A percentile compares a stretch with the other conserved stretches of the same genome.
Evolutionary conservation across 257 asterid species (phyloP).

Genomic region (Eustoma russellianum): DNA sequence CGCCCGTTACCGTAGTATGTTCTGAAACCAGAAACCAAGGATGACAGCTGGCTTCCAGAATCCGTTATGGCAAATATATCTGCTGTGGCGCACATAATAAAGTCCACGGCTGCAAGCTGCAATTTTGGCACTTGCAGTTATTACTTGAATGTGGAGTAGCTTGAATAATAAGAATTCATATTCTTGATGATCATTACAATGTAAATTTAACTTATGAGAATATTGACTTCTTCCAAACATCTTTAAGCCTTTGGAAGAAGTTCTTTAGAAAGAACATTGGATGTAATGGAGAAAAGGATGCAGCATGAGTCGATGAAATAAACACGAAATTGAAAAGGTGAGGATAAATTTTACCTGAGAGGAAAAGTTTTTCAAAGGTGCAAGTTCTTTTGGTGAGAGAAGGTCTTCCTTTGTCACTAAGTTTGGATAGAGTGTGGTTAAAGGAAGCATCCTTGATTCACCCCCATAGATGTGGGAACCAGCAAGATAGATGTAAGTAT

Average conservation of each 20-base stretch:
- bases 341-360: constrained; percentile 52
- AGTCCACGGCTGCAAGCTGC: constrained; percentile 97
- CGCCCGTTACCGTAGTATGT: constrained; percentile 69
- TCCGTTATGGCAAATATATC: constrained; percentile 90
- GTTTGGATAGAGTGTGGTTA: constrained; percentile 60
- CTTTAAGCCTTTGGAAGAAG: too few species aligned
- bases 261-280: too few species aligned
- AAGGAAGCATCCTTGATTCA: constrained; percentile 55
- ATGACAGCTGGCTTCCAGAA: constrained; percentile 90
- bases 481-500: constrained; percentile 74
- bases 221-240: too few species aligned
- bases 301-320: too few species aligned
- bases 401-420: constrained; percentile 77
- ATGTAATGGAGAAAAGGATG: too few species aligned
- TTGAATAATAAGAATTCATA: too few species aligned
- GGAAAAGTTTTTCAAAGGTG: constrained; percentile 71
- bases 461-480: constrained; percentile 81
- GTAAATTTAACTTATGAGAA: too few species aligned
- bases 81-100: constrained; percentile 72
- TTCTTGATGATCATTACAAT: too few species aligned
- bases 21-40: constrained; percentile 79
- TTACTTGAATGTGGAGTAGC: too few species aligned
- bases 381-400: constrained; percentile 62
- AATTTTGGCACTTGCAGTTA: background rate
- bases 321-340: too few species aligned